A percentile compares a stretch with the other conserved stretches of the same genome.
These are phyloP conservation scores for Pistacia integerrima DNA, from an alignment of 345 rosid species.

Conservation along the genomic window DNA sequence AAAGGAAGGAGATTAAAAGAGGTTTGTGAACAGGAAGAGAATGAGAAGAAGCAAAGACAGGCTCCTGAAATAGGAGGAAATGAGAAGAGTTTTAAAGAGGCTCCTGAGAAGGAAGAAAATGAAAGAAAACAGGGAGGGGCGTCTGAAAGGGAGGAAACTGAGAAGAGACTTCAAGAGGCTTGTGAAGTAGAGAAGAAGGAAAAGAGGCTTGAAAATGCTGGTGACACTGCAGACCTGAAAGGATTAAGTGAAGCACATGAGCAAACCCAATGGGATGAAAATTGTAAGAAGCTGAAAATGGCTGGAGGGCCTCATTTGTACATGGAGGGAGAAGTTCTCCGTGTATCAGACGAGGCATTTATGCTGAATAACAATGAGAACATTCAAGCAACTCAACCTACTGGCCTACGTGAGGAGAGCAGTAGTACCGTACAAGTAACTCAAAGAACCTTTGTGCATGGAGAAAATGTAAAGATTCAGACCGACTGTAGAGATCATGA, in stretches of 20 bases:
- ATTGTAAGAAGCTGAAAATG: slow-evolving; percentile 18
- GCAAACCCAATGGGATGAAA: slow-evolving; percentile 28
- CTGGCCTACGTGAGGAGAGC: slow-evolving; percentile 30
- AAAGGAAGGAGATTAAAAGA: slow-evolving; percentile 34
- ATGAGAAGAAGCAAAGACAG: slow-evolving; percentile 38
- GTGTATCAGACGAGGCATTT: slow-evolving; percentile 20
- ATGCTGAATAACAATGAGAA: slow-evolving; percentile 27
- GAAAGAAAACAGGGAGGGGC: slow-evolving; percentile 34
- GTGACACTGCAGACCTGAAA: slow-evolving; percentile 37
- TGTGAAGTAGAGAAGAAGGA: slow-evolving; percentile 24
- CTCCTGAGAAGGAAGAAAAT: slow-evolving; percentile 41
- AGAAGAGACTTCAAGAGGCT: slow-evolving; percentile 39
- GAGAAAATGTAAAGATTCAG: slow-evolving; percentile 28
- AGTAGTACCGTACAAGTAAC: slow-evolving; percentile 28
- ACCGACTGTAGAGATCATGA: slow-evolving; percentile 26
- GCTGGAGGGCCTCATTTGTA: slow-evolving; percentile 22
- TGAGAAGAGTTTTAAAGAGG: slow-evolving; percentile 37
- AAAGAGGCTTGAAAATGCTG: slow-evolving; percentile 35
- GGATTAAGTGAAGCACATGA: slow-evolving; percentile 29
- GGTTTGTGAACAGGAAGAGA: slow-evolving; percentile 34
- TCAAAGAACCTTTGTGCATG: slow-evolving; percentile 29
- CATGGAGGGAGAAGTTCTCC: slow-evolving; percentile 20
- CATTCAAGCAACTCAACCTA: slow-evolving; percentile 27
- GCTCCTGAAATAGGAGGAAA: slow-evolving; percentile 47
- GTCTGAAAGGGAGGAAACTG: slow-evolving; percentile 37